phyloP scores from a whole-genome alignment of 441 rosid genomes.

The Gossypium lobatum region DNA sequence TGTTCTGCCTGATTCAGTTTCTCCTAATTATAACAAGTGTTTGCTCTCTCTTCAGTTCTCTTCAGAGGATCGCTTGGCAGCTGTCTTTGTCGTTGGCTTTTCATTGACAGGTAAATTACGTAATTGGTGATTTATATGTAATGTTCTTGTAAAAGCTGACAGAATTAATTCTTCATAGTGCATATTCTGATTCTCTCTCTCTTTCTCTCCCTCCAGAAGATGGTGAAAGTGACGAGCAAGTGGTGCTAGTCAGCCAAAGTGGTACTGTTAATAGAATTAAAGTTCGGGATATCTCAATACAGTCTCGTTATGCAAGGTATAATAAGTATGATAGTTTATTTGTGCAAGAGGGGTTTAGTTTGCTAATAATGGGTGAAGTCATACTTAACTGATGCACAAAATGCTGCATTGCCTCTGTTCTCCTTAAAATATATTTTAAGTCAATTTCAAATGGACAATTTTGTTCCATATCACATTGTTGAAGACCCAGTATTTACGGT shows the following conservation, averaged over 20 bases:
- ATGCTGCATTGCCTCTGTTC: not conserved
- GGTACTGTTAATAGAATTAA: slow-evolving; percentile 88
- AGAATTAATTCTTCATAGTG: not conserved
- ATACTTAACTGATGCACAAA: not conserved
- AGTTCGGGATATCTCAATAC: slow-evolving; percentile 85
- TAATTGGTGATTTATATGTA: slow-evolving; percentile 1
- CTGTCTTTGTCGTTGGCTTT: slow-evolving; percentile 87
- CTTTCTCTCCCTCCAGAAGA: slow-evolving; percentile 40
- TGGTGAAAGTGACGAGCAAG: slow-evolving; percentile 92
- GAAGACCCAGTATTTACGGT: not conserved
- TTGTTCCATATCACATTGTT: not conserved
- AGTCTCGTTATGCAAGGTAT: slow-evolving; percentile 85
- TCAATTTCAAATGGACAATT: not conserved
- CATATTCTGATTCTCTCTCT: slow-evolving; percentile 8
- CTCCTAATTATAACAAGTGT: not conserved
- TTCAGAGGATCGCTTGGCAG: slow-evolving; percentile 69
- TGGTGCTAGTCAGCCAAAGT: slow-evolving; percentile 90
- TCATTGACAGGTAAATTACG: slow-evolving; percentile 57
- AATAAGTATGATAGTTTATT: slow-evolving; percentile 1
- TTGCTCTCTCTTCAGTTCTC: slow-evolving; percentile 43
- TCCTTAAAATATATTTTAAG: not conserved
- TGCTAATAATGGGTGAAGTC: not conserved
- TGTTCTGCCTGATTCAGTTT: not conserved
- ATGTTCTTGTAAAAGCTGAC: not conserved
- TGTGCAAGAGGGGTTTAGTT: not conserved